phyloP scores from a whole-genome alignment of 2,329 filamentous ascomycete species.

The Tolypocladium amazonense region DNA sequence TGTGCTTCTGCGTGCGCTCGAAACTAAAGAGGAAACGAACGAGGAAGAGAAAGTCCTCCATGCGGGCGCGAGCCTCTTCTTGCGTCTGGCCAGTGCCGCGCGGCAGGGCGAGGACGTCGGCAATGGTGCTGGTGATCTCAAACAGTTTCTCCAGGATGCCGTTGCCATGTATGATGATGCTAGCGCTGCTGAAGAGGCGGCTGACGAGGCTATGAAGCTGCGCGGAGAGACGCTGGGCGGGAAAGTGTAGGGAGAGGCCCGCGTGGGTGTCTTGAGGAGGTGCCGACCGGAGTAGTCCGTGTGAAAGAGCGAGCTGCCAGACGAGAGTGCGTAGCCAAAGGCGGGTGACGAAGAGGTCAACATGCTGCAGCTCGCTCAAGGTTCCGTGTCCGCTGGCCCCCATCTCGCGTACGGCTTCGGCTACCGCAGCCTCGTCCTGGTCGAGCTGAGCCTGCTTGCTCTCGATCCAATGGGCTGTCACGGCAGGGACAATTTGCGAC shows the following conservation, averaged over 20 bases:
- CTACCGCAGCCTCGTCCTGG: conserved; percentile 21
- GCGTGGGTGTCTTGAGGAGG: conserved; percentile 21
- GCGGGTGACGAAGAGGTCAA: conserved; percentile 28
- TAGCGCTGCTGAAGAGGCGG: conserved; percentile 23
- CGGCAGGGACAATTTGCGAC: conserved; percentile 7
- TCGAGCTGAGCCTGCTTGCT: conserved; percentile 29
- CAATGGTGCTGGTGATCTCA: conserved; percentile 49
- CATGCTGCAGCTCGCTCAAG: conserved; percentile 28
- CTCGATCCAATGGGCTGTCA: conserved; percentile 29
- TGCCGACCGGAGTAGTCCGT: conserved; percentile 24
- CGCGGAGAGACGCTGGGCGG: conserved; percentile 24
- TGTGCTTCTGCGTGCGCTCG: conserved; percentile 33
- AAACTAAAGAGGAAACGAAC: conserved; percentile 39
- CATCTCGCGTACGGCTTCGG: conserved; percentile 15
- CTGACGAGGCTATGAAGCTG: conserved; percentile 27
- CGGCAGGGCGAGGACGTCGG: conserved; percentile 44
- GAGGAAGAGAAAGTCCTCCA: conserved; percentile 43
- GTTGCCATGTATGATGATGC: conserved; percentile 43
- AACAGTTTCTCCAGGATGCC: conserved; percentile 49
- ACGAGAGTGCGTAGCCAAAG: conserved; percentile 30
- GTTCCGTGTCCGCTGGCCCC: conserved; percentile 11
- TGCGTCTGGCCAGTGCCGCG: conserved; percentile 24
- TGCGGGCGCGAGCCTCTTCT: conserved; percentile 33
- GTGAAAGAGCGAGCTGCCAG: conserved; percentile 29
- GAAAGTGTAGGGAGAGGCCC: conserved; percentile 27